Evolutionary conservation across 2,329 filamentous ascomycete species (phyloP), one percentile per base, ranked within the genome.

Genomic region (Penicillium sp.): DNA sequence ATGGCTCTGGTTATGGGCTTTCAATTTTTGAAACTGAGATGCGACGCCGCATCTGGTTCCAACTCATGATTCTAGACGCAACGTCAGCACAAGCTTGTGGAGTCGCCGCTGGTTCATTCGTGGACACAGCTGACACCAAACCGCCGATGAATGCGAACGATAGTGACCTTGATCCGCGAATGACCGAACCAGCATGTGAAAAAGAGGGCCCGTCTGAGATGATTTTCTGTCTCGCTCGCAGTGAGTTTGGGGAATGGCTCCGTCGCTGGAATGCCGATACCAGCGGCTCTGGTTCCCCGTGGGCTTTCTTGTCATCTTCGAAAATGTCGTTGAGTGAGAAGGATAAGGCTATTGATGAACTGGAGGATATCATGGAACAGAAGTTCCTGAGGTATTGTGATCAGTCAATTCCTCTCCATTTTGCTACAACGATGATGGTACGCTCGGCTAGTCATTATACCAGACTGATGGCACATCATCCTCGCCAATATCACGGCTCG

Each of bases 171-270:
- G 74, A 76, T 44, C 75, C 75, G 1, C 73, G 74, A 24, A 83
- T 82, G 81, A 78, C 72, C 38, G 77, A 80, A n/a, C 65, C 72
- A 1, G 80, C 81, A 0, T 65, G 65, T 4, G 79, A 80, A 44
- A 77, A 79, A 24, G 66, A 74, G 3, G 80, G 82, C 0, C 66
- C 77, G 0, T 82, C 81, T 0, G 82, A 84, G 53, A 84, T 84
- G 81, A 65, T 78, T 0, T 79, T 76, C 59, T 75, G 72, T 30
- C 66, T 76, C 3, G 65, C 74, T 38, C 68, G 74, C 9, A 75
- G 69, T 53, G 76, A 78, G 53, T 66, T 78, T 45, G 78, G 72
- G 1, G 61, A 67, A 57, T 76, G 72, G 71, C 64, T 74, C 17
- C 60, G 26, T 49, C 67, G 63, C 15, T 68, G 66, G 57, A 65